Conservation (phyloP, 148 eudicot species). For the Tetragonia tetragonoides region DNA sequence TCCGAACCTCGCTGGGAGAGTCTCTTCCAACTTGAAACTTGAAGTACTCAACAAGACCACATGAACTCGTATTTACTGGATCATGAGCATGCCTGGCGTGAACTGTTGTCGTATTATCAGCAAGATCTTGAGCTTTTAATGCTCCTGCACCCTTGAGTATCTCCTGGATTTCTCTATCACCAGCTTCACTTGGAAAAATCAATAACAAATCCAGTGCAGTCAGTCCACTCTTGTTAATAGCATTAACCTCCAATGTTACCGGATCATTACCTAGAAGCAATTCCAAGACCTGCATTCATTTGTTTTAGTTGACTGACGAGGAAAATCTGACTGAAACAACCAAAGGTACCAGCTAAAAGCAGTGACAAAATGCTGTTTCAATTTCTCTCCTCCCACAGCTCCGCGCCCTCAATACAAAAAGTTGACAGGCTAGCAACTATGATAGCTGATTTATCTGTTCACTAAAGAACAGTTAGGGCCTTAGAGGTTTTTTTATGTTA, state of each 20-base stretch:
- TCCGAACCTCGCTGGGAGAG: conserved; percentile 49
- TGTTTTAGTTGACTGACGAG: conserved; percentile 2
- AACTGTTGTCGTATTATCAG: not conserved
- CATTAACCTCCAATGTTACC: conserved; percentile 34
- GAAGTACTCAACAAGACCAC: conserved; percentile 37
- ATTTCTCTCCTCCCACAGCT: not conserved
- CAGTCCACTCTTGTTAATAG: conserved; percentile 38
- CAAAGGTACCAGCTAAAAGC: not conserved
- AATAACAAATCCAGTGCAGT: conserved; percentile 47
- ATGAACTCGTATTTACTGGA: not conserved
- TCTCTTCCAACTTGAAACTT: conserved; percentile 45
- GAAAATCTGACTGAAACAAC: not conserved
- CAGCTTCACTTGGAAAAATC: conserved; percentile 46
- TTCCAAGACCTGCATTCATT: conserved; percentile 39
- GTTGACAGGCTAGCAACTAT: too few species aligned
- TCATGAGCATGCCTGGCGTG: not conserved
- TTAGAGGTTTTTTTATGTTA: too few species aligned
- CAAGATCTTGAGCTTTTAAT: conserved; percentile 25
- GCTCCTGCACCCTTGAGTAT: conserved; percentile 36
- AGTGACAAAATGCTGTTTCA: not conserved
- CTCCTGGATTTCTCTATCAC: conserved; percentile 48
- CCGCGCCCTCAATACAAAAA: too few species aligned
- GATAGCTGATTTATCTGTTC: too few species aligned
- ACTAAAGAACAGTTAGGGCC: too few species aligned
- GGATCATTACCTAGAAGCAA: conserved; percentile 23